Conservation (phyloP, 495 filamentous ascomycete genomes). For the Rostrohypoxylon terebratum region DNA sequence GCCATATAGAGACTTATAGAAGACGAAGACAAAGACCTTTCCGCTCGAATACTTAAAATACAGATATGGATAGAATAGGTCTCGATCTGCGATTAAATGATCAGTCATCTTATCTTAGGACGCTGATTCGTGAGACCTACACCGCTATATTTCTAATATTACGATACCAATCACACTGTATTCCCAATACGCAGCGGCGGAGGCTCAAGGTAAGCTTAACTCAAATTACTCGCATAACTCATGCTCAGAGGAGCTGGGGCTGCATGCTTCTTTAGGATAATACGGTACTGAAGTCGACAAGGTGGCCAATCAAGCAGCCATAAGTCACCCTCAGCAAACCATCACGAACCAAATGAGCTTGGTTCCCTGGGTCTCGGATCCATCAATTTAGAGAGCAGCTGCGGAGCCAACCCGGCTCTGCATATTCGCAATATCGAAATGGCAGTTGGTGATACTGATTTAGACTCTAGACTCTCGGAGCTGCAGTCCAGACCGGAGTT, state of each 20-base stretch:
- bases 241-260: constrained; percentile 21
- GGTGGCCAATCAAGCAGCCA: constrained; percentile 36
- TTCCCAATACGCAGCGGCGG: constrained; percentile 2
- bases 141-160: not conserved
- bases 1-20: not conserved
- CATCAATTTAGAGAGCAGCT: constrained; percentile 36
- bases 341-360: constrained; percentile 16
- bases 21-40: not conserved
- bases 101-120: not conserved
- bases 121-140: not conserved
- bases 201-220: constrained; percentile 14
- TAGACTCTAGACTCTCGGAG: constrained; percentile 29
- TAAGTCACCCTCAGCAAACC: constrained; percentile 30
- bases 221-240: constrained; percentile 28
- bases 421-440: constrained; percentile 38
- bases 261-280: constrained; percentile 25
- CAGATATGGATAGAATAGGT: not conserved
- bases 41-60: not conserved
- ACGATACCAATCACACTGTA: constrained; percentile 7
- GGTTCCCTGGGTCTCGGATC: constrained; percentile 43
- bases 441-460: constrained; percentile 31
- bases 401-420: constrained; percentile 23
- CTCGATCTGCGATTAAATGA: not conserved
- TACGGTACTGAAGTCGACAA: constrained; percentile 27
- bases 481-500: constrained; percentile 36